Conservation (phyloP, 805 yeast species). For the Kuraishia hungarica region DNA sequence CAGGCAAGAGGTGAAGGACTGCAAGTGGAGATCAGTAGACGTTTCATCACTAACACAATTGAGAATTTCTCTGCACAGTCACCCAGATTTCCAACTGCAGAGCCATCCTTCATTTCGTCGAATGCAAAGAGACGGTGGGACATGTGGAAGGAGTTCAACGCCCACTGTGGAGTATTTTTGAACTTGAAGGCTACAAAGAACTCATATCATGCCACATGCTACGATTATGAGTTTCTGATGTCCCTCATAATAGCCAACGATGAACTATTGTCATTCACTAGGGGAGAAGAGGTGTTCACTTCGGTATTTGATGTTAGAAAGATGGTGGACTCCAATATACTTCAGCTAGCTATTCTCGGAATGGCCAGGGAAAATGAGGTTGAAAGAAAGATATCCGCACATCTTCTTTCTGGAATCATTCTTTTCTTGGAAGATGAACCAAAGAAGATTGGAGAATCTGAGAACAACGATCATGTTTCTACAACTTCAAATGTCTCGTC, state of each 20-base stretch:
- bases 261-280: slow-evolving; percentile 39
- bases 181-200: slow-evolving; percentile 10
- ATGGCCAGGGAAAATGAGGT: slow-evolving; percentile 27
- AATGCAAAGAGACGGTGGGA: slow-evolving; percentile 15
- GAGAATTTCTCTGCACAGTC: slow-evolving; percentile 21
- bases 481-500: background rate
- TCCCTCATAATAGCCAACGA: slow-evolving; percentile 54
- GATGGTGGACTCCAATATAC: slow-evolving; percentile 46
- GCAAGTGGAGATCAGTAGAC: slow-evolving; percentile 43
- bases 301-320: slow-evolving; percentile 41
- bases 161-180: slow-evolving; percentile 9
- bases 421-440: slow-evolving; percentile 30
- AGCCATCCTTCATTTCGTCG: background rate
- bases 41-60: slow-evolving; percentile 40
- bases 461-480: slow-evolving; percentile 4
- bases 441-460: slow-evolving; percentile 15
- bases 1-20: slow-evolving; percentile 32
- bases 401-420: slow-evolving; percentile 36
- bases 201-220: slow-evolving; percentile 23
- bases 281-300: slow-evolving; percentile 17
- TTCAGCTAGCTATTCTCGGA: slow-evolving; percentile 41
- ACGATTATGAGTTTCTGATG: slow-evolving; percentile 68
- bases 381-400: slow-evolving; percentile 27
- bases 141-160: slow-evolving; percentile 20
- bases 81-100: slow-evolving; percentile 19